Percentiles rank a stretch among this genome's conserved stretches.
These are phyloP conservation scores for Debaryomyces sp. DNA, from an alignment of 1,139 yeast genomes.

Conservation along the genomic window DNA sequence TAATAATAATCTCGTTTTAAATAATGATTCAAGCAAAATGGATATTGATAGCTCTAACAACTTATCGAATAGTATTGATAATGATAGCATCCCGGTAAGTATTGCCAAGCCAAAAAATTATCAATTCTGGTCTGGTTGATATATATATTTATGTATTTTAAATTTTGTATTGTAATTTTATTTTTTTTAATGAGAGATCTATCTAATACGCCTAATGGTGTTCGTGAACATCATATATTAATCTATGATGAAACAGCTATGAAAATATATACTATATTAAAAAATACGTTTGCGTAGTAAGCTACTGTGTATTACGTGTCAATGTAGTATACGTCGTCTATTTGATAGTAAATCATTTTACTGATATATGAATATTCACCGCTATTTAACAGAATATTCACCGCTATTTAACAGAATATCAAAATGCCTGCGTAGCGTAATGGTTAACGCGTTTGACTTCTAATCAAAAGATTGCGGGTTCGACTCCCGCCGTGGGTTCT, in stretches of 20 bases:
- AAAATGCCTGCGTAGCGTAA: slow-evolving; percentile 9
- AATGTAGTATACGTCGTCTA: too few relatives aligned
- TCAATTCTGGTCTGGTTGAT: slow-evolving; percentile 59
- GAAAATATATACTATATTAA: too few relatives aligned
- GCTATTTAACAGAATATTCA: too few relatives aligned
- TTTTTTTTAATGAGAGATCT: not conserved
- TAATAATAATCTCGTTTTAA: slow-evolving; percentile 19
- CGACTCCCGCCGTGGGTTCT: slow-evolving; percentile 33
- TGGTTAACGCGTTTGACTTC: slow-evolving; percentile 31
- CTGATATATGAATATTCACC: too few relatives aligned
- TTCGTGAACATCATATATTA: too few relatives aligned
- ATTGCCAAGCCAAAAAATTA: slow-evolving; percentile 57
- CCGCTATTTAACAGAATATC: not conserved
- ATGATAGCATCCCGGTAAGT: slow-evolving; percentile 55
- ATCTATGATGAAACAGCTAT: too few relatives aligned
- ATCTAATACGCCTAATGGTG: not conserved
- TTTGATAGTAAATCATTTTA: too few relatives aligned
- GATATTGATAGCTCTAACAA: slow-evolving; percentile 18
- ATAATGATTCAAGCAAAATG: slow-evolving; percentile 32
- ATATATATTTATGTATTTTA: slow-evolving; percentile 2
- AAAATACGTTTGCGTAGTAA: too few relatives aligned
- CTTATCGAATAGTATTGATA: slow-evolving; percentile 36
- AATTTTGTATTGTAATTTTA: slow-evolving; percentile 3
- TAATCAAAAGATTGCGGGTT: slow-evolving; percentile 33
- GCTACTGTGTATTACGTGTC: too few relatives aligned